Evolutionary conservation across 1,284 basidiomycete genomes (phyloP).

Genomic region (Ustilago loliicola): DNA sequence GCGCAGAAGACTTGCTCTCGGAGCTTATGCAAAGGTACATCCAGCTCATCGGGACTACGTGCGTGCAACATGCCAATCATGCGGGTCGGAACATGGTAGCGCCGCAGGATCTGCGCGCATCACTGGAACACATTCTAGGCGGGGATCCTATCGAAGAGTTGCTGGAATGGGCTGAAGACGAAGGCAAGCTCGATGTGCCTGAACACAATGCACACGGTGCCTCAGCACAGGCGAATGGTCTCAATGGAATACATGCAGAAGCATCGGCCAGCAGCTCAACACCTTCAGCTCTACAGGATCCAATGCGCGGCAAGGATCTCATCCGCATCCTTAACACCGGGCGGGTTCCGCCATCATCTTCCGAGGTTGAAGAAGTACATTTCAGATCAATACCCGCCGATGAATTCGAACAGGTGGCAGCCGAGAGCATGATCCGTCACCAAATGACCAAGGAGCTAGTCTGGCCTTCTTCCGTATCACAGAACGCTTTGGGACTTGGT

Average conservation of each 20-base stretch:
- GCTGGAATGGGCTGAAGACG: constrained; percentile 57
- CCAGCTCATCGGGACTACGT: constrained; percentile 42
- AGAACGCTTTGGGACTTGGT: background rate
- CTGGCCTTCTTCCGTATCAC: constrained; percentile 21
- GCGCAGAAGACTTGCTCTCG: constrained; percentile 49
- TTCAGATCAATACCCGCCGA: constrained; percentile 21
- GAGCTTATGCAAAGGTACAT: constrained; percentile 62
- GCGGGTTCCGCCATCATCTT: constrained; percentile 22
- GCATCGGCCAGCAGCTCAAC: constrained; percentile 9
- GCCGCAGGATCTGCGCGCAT: constrained; percentile 51
- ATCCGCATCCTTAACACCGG: constrained; percentile 34
- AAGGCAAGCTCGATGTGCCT: constrained; percentile 27
- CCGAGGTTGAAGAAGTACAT: constrained; percentile 28
- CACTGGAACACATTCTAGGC: constrained; percentile 57
- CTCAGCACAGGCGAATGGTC: constrained; percentile 12
- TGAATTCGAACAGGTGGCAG: constrained; percentile 29
- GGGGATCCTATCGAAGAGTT: constrained; percentile 52
- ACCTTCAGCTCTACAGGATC: constrained; percentile 32
- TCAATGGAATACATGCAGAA: constrained; percentile 19
- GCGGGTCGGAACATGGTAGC: constrained; percentile 41
- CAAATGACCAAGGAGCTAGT: constrained; percentile 28
- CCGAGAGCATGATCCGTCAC: constrained; percentile 34
- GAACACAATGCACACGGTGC: background rate
- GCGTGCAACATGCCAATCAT: constrained; percentile 51
- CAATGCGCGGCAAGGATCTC: constrained; percentile 49